Base-by-base conservation (phyloP, 176 grass and related monocot species). In the Eremochloa ophiuroides region DNA sequence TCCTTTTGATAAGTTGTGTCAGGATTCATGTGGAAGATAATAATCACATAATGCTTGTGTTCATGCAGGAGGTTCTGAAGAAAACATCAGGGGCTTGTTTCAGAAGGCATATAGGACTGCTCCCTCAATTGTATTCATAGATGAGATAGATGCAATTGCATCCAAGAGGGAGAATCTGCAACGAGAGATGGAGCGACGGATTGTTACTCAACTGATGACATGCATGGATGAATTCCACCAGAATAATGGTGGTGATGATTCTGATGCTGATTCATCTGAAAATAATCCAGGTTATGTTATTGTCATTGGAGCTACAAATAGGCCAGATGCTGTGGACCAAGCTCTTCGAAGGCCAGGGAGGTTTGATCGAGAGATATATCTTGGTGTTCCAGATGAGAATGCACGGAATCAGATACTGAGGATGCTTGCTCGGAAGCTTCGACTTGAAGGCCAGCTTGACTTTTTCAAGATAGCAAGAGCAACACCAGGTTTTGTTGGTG, bases 231-330 rank as follows among this genome's bases (percentile, higher is more conserved):
- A 97, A 82, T 92, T 89, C 72, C 94, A 97, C 14, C 85, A 92
- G 66, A 80, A 88, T 62, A 41, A 74, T 79, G 86, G 75, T 78
- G 30, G 79, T 20, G 78, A 34, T 76, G 83, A 73, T 9, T 20
- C 58, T 22, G 81, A 73, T 53, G 65, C 62, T 2, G 66, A 91
- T 26, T 85, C 85, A 78, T 83, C 84, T 86, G 88, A 97, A 46
- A 91, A 81, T 53, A 91, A 89, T 56, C 82, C 89, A 84, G 91
- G 85, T 10, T 94, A 90, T 82, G 87, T 97, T 87, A 88, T 97
- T 84, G 94, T 97, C 13, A 97, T 97, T 85, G 94, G 94, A 79
- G 91, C 94, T 66, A 97, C 94, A 15, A 97, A 97, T 67, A 91
- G 91, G 85, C 94, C 94, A 66, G 91, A 97, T 88, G 87, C 89